Conservation (phyloP, 2,329 filamentous ascomycete species). For the Xylariaceae sp. region DNA sequence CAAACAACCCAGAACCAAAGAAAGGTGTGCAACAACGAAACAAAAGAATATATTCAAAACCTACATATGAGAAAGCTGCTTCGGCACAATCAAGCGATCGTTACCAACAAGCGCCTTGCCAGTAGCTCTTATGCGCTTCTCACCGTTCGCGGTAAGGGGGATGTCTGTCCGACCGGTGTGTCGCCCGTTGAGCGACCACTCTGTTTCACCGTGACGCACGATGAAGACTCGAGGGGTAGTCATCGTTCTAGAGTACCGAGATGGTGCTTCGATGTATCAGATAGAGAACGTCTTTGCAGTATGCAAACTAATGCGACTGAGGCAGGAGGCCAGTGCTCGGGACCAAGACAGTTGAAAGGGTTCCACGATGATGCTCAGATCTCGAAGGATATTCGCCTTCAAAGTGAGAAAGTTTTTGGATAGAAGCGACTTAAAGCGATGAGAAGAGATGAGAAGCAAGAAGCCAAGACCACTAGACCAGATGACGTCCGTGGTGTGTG, state of each 20-base stretch:
- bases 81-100: conserved; percentile 78
- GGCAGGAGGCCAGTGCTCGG: no score
- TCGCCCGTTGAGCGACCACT: conserved; percentile 83
- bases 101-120: conserved; percentile 78
- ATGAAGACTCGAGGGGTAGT: conserved; percentile 70
- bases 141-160: conserved; percentile 73
- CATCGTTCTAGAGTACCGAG: conserved; percentile 23
- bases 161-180: conserved; percentile 88
- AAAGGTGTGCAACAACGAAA: not conserved
- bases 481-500: no score
- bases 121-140: conserved; percentile 69
- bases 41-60: conserved; percentile 27
- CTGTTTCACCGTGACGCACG: conserved; percentile 86
- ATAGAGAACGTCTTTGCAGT: not conserved
- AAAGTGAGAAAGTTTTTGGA: no score
- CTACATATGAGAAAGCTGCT: conserved; percentile 76
- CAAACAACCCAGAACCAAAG: not conserved
- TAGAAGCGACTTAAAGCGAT: no score
- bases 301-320: not conserved
- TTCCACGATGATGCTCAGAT: no score
- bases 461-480: no score
- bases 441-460: no score
- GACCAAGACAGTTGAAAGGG: no score
- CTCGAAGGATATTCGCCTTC: no score
- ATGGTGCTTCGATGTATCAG: not conserved